Evolutionary conservation across 352 stramenopile genomes (phyloP).

Genomic region (Pythium scleroteichum): DNA sequence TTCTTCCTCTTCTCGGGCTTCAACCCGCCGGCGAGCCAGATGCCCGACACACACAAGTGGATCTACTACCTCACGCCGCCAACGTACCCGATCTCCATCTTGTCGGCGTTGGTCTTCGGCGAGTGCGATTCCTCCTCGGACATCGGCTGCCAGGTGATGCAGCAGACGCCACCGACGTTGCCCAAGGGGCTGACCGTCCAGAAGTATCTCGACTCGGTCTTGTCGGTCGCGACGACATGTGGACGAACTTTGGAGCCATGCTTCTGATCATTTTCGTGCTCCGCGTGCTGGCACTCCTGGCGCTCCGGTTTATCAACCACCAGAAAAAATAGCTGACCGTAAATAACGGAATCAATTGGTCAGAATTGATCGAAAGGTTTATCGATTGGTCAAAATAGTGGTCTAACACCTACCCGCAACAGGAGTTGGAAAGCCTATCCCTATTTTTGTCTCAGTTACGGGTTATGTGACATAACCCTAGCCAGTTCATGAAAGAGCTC

Average conservation of each 20-base stretch:
- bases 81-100: slow-evolving; percentile 22
- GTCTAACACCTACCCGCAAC: no score
- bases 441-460: no score
- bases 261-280: neutral
- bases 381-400: no score
- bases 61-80: slow-evolving; percentile 45
- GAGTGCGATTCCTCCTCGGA: slow-evolving; percentile 15
- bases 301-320: slow-evolving; percentile 8
- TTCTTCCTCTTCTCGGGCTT: slow-evolving; percentile 79
- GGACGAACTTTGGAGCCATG: slow-evolving; percentile 2
- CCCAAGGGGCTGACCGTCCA: slow-evolving; percentile 20
- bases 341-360: no score
- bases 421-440: no score
- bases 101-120: slow-evolving; percentile 25
- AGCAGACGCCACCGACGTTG: slow-evolving; percentile 16
- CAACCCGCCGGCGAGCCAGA: slow-evolving; percentile 52
- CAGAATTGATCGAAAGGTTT: no score
- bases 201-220: slow-evolving; percentile 27
- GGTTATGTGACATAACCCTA: no score
- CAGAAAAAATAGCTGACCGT: slow-evolving; percentile 1
- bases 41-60: slow-evolving; percentile 54
- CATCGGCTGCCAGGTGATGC: slow-evolving; percentile 16
- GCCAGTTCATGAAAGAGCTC: no score
- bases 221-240: slow-evolving; percentile 37
- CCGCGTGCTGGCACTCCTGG: neutral